These are phyloP conservation scores for Hydnum rufescens DNA, from an alignment of 768 basidiomycete species.

Conservation along the genomic window DNA sequence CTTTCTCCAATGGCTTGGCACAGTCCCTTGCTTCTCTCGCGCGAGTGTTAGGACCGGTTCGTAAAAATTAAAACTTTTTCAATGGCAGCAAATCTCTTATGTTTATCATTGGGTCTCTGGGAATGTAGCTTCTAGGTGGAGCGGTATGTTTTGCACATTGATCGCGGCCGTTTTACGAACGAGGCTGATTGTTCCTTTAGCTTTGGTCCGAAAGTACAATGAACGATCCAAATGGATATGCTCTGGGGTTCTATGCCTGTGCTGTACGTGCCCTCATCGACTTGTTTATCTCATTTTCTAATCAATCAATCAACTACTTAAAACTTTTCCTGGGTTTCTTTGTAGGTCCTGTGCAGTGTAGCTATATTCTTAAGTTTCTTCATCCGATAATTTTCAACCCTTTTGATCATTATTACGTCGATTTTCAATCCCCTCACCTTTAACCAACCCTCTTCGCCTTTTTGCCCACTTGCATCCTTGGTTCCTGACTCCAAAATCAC, in stretches of 20 bases:
- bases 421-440: too few species aligned
- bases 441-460: too few species aligned
- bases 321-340: too few species aligned
- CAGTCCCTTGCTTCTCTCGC: constrained; percentile 91
- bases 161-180: background rate
- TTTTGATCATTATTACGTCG: too few species aligned
- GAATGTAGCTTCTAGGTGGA: constrained; percentile 40
- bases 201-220: constrained; percentile 57
- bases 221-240: constrained; percentile 48
- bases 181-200: constrained; percentile 18
- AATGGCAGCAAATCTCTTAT: background rate
- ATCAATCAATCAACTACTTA: too few species aligned
- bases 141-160: constrained; percentile 31
- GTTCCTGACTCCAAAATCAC: too few species aligned
- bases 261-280: constrained; percentile 13
- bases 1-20: constrained; percentile 86
- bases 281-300: background rate
- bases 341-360: background rate
- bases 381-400: too few species aligned
- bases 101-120: background rate
- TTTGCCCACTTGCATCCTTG: too few species aligned
- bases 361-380: background rate
- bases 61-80: constrained; percentile 11
- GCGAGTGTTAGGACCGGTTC: constrained; percentile 61
- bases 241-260: constrained; percentile 53